Percentiles rank a stretch among this genome's conserved stretches.
Conservation (phyloP, 306 rosid genomes). For the Begonia masoniana region DNA sequence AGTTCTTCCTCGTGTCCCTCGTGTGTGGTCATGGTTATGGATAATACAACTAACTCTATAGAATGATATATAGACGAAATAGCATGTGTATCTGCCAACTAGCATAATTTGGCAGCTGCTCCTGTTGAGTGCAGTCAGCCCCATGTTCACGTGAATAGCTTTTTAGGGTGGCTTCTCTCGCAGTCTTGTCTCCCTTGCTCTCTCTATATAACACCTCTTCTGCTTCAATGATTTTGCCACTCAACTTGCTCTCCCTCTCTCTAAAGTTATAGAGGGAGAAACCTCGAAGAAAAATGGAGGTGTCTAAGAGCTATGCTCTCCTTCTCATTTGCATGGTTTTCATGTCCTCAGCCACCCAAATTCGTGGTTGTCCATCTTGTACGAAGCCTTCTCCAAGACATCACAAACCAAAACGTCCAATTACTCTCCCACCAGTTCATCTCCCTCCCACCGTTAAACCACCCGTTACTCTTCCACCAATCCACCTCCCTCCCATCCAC, state of each 20-base stretch:
- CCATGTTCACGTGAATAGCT: constrained; percentile 75
- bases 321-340: constrained; percentile 71
- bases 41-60: too few relatives aligned
- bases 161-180: constrained; percentile 18
- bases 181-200: constrained; percentile 22
- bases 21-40: too few relatives aligned
- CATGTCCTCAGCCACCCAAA: constrained; percentile 57
- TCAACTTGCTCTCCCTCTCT: constrained; percentile 5
- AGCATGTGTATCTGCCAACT: constrained; percentile 35
- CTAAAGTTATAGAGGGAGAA: constrained; percentile 5
- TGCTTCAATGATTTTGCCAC: constrained; percentile 2
- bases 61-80: too few relatives aligned
- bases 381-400: constrained; percentile 27
- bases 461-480: too few relatives aligned
- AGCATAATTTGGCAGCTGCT: constrained; percentile 42
- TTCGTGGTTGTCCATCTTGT: constrained; percentile 55
- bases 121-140: constrained; percentile 20
- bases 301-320: constrained; percentile 40
- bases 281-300: constrained; percentile 32
- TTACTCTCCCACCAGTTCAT: constrained; percentile 4
- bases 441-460: too few relatives aligned
- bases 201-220: constrained; percentile 7
- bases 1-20: too few relatives aligned
- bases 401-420: constrained; percentile 15
- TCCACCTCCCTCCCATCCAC: too few relatives aligned